Percentiles rank a stretch among this genome's conserved stretches.
These are phyloP conservation scores for Linum usitatissimum DNA, from an alignment of 345 rosid species.

Conservation along the genomic window DNA sequence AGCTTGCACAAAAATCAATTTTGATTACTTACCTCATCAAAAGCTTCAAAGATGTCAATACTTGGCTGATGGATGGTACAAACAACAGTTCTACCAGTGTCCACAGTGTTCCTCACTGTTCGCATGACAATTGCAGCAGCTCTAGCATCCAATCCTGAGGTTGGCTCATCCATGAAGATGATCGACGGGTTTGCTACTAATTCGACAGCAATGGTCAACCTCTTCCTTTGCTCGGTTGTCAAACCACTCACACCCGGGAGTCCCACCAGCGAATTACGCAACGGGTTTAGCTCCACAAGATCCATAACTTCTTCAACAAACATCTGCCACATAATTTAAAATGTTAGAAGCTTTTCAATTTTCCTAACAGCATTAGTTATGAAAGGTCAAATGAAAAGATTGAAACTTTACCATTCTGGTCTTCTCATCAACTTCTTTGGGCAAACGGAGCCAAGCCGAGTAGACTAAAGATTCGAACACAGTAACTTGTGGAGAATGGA, in stretches of 20 bases:
- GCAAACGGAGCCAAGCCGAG: constrained; percentile 1
- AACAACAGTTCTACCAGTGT: constrained; percentile 76
- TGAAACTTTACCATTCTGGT: background rate
- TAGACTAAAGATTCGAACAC: background rate
- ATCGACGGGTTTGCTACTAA: constrained; percentile 1
- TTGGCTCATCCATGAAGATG: constrained; percentile 7
- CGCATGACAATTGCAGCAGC: constrained; percentile 87
- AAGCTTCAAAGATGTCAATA: constrained; percentile 77
- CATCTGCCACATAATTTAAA: background rate
- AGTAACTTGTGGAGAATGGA: constrained; percentile 1
- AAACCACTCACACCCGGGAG: background rate
- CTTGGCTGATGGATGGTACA: constrained; percentile 93
- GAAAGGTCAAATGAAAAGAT: background rate
- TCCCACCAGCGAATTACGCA: background rate
- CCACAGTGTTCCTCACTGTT: constrained; percentile 69
- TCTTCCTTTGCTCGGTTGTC: constrained; percentile 1
- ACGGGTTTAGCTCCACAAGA: background rate
- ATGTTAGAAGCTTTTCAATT: too few species aligned
- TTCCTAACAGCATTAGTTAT: too few species aligned
- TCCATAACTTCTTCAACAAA: constrained; percentile 5
- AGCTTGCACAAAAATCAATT: background rate
- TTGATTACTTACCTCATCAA: constrained; percentile 44
- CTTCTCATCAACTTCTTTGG: background rate
- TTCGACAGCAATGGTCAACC: background rate
- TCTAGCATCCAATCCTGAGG: constrained; percentile 4